Base-by-base conservation (phyloP, 2,329 filamentous ascomycete genomes). In the Aspergillus ochraceoroseus region DNA sequence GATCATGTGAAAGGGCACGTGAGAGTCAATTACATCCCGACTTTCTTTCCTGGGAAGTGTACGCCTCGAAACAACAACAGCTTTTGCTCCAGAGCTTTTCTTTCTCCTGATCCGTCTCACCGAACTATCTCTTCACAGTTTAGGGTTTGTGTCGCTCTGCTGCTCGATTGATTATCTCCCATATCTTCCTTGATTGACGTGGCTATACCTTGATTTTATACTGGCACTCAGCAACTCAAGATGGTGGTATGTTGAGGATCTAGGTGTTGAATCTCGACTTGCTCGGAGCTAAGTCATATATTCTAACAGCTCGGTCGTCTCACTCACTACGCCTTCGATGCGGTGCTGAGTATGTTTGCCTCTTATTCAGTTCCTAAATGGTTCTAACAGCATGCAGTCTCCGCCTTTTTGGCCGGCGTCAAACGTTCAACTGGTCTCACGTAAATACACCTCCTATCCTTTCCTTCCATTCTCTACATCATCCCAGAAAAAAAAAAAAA, bases 371-470 rank as follows among this genome's bases (percentile, higher is more conserved):
- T 23, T 19, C 19, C 11, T 7, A n/a, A 33, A 19, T 5, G 11
- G n/a, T 22, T n/a, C 15, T 20, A 36, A 15, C 7, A 13, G 13
- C 4, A 11, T 47, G 12, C 28, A 94, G 86, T 98, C 66, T 98
- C 92, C 59, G 87, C 92, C 49, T 90, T 96, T 66, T 82, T 98
- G 53, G 92, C 92, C 26, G 92, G 92, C 59, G 89, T 98, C 74
- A 94, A 94, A 73, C 87, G 92, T 56, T 95, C 90, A 51, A 96
- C 92, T 47, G 92, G 92, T 60, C 76, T 98, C 71, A 95, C 89
- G 92, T 98, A 85, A 79, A 86, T 84, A 54, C 43, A 46, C 51
- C 43, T 32, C 35, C 39, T 50, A 46, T 50, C 43, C 34, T 35
- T 36, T 49, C 46, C 37, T 43, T 29, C 48, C 29, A 44, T 47